Evolutionary conservation across 2,329 filamentous ascomycete genomes (phyloP).

Genomic region (Septoria petroselini): DNA sequence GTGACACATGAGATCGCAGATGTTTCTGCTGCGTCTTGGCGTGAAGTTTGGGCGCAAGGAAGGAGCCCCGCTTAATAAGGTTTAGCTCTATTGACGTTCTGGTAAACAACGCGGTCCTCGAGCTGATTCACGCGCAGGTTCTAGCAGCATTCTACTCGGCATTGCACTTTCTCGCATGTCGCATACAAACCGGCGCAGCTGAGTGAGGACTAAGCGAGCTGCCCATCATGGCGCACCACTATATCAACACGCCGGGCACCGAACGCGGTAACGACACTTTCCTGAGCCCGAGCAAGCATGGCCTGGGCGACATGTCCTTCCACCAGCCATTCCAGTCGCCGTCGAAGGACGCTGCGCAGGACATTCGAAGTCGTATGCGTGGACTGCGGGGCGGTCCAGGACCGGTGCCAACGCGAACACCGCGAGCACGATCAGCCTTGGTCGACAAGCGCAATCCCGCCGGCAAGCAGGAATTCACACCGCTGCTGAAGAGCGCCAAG

Average conservation of each 20-base stretch:
- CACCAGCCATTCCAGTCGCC: slow-evolving; percentile 85
- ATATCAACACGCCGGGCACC: slow-evolving; percentile 82
- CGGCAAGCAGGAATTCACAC: slow-evolving; percentile 79
- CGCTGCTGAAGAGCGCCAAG: slow-evolving; percentile 80
- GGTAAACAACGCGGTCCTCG: slow-evolving; percentile 9
- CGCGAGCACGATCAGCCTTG: slow-evolving; percentile 68
- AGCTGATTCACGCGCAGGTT: slow-evolving; percentile 2
- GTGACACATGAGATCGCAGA: no score
- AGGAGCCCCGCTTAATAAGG: neutral
- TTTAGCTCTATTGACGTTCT: neutral
- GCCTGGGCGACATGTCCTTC: slow-evolving; percentile 72
- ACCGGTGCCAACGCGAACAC: slow-evolving; percentile 52
- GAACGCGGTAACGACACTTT: slow-evolving; percentile 81
- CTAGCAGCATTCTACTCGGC: neutral
- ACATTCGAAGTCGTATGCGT: slow-evolving; percentile 71
- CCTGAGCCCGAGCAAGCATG: slow-evolving; percentile 53
- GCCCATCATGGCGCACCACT: slow-evolving; percentile 44
- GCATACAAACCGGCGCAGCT: neutral
- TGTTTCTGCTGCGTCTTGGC: no score
- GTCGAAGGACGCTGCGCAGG: slow-evolving; percentile 62
- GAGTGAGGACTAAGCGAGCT: neutral
- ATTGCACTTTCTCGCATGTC: slow-evolving; percentile 6
- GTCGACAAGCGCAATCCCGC: slow-evolving; percentile 61
- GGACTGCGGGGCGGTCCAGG: slow-evolving; percentile 56
- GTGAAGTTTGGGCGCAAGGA: neutral